These are phyloP conservation scores for Fusarium tjaetaba DNA, from an alignment of 2,329 filamentous ascomycete species.

Conservation along the genomic window DNA sequence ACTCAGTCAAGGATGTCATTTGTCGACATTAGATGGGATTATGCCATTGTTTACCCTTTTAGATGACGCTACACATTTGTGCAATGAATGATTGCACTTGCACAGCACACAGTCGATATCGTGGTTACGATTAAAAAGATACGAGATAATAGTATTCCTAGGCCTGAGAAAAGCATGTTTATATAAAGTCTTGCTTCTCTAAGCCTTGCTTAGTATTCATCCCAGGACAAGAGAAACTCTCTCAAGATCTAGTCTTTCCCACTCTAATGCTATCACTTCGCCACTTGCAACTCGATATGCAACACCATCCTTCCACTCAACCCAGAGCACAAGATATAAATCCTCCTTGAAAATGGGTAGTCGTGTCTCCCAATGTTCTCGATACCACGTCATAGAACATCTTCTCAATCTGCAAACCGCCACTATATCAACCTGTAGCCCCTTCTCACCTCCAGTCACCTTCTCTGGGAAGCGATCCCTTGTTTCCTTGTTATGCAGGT, in stretches of 20 bases:
- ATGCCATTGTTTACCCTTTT: too few relatives aligned
- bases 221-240: background rate
- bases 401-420: background rate
- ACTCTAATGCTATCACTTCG: background rate
- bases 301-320: slow-evolving; percentile 4
- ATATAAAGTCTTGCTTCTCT: too few relatives aligned
- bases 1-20: too few relatives aligned
- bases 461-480: background rate
- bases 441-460: accelerated
- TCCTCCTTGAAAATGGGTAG: background rate
- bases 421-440: background rate
- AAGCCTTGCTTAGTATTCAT: accelerated
- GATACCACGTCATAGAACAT: background rate
- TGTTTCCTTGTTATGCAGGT: accelerated
- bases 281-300: slow-evolving; percentile 6
- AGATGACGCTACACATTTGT: too few relatives aligned
- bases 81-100: too few relatives aligned
- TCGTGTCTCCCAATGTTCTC: background rate
- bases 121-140: too few relatives aligned
- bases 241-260: background rate
- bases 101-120: too few relatives aligned
- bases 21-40: too few relatives aligned
- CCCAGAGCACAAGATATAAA: slow-evolving; percentile 9
- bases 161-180: too few relatives aligned
- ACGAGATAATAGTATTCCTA: too few relatives aligned